phyloP scores from a whole-genome alignment of 805 yeast species.

The Candida anglica region DNA sequence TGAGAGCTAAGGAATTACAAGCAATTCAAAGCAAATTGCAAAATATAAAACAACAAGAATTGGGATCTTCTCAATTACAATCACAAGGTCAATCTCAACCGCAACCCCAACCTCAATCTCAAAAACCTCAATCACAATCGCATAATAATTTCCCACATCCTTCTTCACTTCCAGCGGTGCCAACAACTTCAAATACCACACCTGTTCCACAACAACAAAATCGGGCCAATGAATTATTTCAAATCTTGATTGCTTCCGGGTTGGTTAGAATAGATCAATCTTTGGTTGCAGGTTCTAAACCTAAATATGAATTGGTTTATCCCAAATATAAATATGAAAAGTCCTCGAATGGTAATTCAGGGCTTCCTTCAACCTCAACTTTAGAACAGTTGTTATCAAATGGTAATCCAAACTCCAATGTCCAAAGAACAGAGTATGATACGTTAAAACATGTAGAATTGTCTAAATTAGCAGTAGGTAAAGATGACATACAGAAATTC shows the following conservation, averaged over 20 bases:
- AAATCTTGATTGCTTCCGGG: slow-evolving; percentile 31
- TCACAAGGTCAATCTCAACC: slow-evolving; percentile 1
- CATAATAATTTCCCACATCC: slow-evolving; percentile 9
- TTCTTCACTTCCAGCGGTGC: slow-evolving; percentile 6
- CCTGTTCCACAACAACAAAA: slow-evolving; percentile 9
- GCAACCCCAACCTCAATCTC: slow-evolving; percentile 6
- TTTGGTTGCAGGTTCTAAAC: slow-evolving; percentile 34
- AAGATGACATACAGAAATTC: slow-evolving; percentile 29
- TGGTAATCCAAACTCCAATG: slow-evolving; percentile 9
- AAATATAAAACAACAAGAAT: slow-evolving; percentile 33
- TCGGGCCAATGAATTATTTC: slow-evolving; percentile 27
- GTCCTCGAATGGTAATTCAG: slow-evolving; percentile 4
- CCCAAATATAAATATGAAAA: slow-evolving; percentile 27
- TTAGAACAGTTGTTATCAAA: slow-evolving; percentile 3
- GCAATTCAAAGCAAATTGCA: slow-evolving; percentile 36
- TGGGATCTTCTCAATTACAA: background rate
- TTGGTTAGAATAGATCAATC: slow-evolving; percentile 38
- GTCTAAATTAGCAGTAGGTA: slow-evolving; percentile 14
- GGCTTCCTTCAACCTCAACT: background rate
- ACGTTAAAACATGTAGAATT: slow-evolving; percentile 29
- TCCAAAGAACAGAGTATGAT: slow-evolving; percentile 28
- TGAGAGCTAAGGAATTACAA: slow-evolving; percentile 30
- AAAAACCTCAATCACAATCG: background rate
- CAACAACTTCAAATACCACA: too few species aligned
- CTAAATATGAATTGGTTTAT: slow-evolving; percentile 24